Evolutionary conservation across 768 basidiomycete genomes (phyloP), one percentile per base, ranked within the genome.

Genomic region (Paxillus rubicundulus): DNA sequence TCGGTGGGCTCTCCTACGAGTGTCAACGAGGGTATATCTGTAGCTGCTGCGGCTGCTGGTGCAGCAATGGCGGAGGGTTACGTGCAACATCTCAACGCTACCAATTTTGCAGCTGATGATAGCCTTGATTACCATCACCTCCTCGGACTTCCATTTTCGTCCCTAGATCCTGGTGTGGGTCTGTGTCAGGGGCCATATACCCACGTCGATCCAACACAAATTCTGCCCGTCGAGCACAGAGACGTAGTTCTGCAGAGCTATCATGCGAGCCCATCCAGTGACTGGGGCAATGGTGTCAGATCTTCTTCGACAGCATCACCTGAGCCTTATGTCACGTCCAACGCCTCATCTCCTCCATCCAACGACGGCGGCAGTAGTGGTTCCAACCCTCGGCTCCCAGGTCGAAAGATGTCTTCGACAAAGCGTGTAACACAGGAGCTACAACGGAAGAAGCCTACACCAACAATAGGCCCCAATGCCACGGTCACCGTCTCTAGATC

Each of bases 141-240:
- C 48, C 81, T 90, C 70, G 79, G 81, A 40, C 73, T 88, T 59
- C 79, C 82, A 56, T 88, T 85, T 66, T 71, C 84, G 24, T 72
- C 74, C 52, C 67, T 82, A 52, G 81, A 84, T 55, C 65, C 70
- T 28, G 65, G 72, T 4, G 64, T 68, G 36, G 67, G 59, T 33
- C 48, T 76, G 27, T 70, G 71, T 49, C 77, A 79, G 56, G 70
- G 72, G 42, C 79, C 81, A 7, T 89, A 80, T 70, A 89, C 88
- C 33, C 86, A 89, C 69, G 89, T 98, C 53, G 92, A 98, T 72
- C 95, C 95, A 8, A 87, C 88, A n/a, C 92, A 96, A 71, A 89
- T 96, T 40, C 69, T 80, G 53, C 75, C 74, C n/a, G 67, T 72
- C 37, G 75, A 78, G 39, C 72, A 74, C 42, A 58, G 62, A 46